phyloP scores from a whole-genome alignment of 2,329 filamentous ascomycete genomes.

The Aspergillus hiratsukae region DNA sequence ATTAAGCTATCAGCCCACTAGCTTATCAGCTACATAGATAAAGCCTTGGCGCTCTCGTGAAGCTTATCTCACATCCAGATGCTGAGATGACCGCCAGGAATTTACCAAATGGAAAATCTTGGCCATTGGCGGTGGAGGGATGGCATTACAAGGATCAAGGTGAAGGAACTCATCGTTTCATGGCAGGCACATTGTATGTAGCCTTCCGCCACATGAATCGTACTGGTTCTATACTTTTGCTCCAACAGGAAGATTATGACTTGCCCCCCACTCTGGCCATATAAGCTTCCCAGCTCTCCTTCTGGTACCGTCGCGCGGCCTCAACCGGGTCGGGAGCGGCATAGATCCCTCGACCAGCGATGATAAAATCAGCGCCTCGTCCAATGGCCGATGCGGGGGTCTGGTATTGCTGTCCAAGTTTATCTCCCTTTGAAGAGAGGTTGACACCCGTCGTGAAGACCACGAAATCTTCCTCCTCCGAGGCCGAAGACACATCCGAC shows the following conservation, averaged over 20 bases:
- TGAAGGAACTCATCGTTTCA: neutral
- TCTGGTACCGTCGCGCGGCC: constrained; percentile 41
- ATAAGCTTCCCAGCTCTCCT: constrained; percentile 46
- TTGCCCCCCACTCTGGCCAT: constrained; percentile 29
- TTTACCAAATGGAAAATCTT: neutral
- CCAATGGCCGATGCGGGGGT: constrained; percentile 43
- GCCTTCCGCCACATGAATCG: neutral
- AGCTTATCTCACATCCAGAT: neutral
- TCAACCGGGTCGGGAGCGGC: constrained; percentile 42
- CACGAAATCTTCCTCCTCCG: constrained; percentile 43
- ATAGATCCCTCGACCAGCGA: constrained; percentile 46
- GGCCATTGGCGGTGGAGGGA: neutral
- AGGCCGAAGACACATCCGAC: constrained; percentile 20
- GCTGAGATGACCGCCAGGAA: neutral
- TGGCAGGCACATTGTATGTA: neutral
- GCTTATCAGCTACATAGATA: neutral
- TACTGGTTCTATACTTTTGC: neutral
- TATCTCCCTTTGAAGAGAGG: constrained; percentile 44
- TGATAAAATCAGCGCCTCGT: constrained; percentile 46
- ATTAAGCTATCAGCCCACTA: neutral
- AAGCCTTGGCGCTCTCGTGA: neutral
- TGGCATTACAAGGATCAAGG: neutral
- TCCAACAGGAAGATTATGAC: neutral
- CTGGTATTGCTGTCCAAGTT: constrained; percentile 47
- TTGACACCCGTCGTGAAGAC: constrained; percentile 48